Conservation (phyloP, 805 yeast genomes). For the Hanseniaspora mollemarum region DNA sequence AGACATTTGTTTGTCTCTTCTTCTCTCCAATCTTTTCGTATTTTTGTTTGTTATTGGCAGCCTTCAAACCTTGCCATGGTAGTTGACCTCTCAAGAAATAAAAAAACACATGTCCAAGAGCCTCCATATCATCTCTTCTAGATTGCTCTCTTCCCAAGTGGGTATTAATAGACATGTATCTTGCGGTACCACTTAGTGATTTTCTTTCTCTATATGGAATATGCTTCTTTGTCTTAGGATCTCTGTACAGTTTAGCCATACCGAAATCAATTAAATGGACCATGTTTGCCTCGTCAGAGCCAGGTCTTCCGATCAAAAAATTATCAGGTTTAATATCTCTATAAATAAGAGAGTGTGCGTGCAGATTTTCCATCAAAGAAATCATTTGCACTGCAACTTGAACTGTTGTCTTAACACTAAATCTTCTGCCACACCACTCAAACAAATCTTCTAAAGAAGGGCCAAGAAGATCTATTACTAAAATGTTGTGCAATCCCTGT, state of each 20-base stretch:
- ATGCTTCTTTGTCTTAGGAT: conserved; percentile 88
- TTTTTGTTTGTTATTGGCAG: conserved; percentile 94
- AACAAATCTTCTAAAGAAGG: conserved; percentile 92
- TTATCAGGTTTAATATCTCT: conserved; percentile 97
- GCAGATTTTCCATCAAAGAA: conserved; percentile 71
- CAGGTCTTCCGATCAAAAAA: conserved; percentile 84
- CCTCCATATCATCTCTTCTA: conserved; percentile 92
- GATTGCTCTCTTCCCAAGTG: conserved; percentile 95
- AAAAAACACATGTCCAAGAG: conserved; percentile 91
- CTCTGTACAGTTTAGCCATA: conserved; percentile 96
- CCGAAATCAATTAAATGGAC: conserved; percentile 93
- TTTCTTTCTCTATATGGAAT: conserved; percentile 95
- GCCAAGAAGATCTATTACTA: conserved; percentile 88
- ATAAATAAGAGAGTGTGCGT: conserved; percentile 80
- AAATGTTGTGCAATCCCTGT: conserved; percentile 90
- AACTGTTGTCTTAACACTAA: conserved; percentile 76
- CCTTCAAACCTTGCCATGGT: conserved; percentile 98
- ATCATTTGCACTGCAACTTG: conserved; percentile 95
- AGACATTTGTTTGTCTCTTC: conserved; percentile 78
- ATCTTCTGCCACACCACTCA: conserved; percentile 95
- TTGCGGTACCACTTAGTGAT: conserved; percentile 93
- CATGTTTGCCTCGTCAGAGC: conserved; percentile 67
- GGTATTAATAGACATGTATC: conserved; percentile 96
- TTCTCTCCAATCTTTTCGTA: conserved; percentile 96
- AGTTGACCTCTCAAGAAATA: conserved; percentile 86